A percentile compares a stretch with the other conserved stretches of the same genome.
Evolutionary conservation across 1,139 yeast species (phyloP).

Genomic region (Kodamaea sp.): DNA sequence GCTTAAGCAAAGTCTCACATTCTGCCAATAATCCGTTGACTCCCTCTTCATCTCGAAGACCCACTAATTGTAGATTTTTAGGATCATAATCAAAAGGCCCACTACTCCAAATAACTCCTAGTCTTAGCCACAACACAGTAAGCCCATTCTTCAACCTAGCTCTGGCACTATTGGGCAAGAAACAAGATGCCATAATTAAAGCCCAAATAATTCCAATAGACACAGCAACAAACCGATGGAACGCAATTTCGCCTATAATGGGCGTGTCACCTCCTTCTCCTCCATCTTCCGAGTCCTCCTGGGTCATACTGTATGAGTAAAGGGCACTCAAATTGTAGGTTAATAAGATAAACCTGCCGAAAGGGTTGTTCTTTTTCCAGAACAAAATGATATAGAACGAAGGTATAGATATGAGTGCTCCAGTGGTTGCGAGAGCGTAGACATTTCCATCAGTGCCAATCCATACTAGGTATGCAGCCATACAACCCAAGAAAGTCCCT

Average conservation of each 20-base stretch:
- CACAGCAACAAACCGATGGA: constrained; percentile 75
- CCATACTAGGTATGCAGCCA: constrained; percentile 63
- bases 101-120: constrained; percentile 82
- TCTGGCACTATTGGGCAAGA: constrained; percentile 78
- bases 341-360: constrained; percentile 71
- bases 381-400: constrained; percentile 70
- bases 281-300: constrained; percentile 61
- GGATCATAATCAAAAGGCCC: constrained; percentile 47
- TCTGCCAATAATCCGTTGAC: constrained; percentile 61
- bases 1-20: constrained; percentile 59
- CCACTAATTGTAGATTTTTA: constrained; percentile 33
- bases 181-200: constrained; percentile 57
- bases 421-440: constrained; percentile 53
- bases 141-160: constrained; percentile 64
- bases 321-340: constrained; percentile 80
- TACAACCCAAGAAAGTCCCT: constrained; percentile 76
- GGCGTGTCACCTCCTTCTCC: constrained; percentile 74
- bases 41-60: constrained; percentile 55
- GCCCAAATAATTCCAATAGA: constrained; percentile 80
- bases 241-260: constrained; percentile 72
- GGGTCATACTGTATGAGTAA: constrained; percentile 70
- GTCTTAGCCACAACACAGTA: constrained; percentile 70
- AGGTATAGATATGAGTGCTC: constrained; percentile 59
- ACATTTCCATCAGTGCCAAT: constrained; percentile 56
- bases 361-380: constrained; percentile 65